Evolutionary conservation across 139 green algal genomes (phyloP).

Genomic region (Chlamydomonas eustigma): DNA sequence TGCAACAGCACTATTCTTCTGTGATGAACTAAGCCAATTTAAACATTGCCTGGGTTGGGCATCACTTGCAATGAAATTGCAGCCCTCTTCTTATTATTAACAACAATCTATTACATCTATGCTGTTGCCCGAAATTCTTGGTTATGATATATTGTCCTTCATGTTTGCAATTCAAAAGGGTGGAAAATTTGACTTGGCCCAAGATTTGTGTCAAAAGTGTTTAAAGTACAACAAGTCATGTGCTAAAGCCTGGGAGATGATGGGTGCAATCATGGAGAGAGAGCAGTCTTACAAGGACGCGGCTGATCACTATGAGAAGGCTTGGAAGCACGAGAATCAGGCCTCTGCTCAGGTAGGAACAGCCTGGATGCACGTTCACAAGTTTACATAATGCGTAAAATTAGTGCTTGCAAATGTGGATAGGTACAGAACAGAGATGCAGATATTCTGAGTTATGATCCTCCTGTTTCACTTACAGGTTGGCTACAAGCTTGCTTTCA

Average conservation of each 20-base stretch:
- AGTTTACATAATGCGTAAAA: no score
- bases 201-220: slow-evolving; percentile 73
- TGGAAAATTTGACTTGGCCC: slow-evolving; percentile 5
- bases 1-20: no score
- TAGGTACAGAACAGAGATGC: neutral
- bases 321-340: slow-evolving; percentile 61
- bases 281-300: slow-evolving; percentile 78
- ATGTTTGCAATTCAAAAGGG: no score
- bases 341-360: slow-evolving; percentile 22
- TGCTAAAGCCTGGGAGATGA: slow-evolving; percentile 68
- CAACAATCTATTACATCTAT: no score
- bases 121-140: no score
- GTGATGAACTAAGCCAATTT: no score
- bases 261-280: slow-evolving; percentile 70
- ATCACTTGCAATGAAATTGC: no score
- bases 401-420: neutral
- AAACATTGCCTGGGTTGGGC: no score
- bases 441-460: neutral
- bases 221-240: slow-evolving; percentile 83
- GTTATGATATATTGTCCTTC: no score
- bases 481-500: slow-evolving; percentile 79
- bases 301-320: slow-evolving; percentile 69
- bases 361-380: neutral
- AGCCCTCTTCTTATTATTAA: no score
- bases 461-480: slow-evolving; percentile 18